Base-by-base conservation (phyloP, 331 rosid species). In the Malus hybrid region DNA sequence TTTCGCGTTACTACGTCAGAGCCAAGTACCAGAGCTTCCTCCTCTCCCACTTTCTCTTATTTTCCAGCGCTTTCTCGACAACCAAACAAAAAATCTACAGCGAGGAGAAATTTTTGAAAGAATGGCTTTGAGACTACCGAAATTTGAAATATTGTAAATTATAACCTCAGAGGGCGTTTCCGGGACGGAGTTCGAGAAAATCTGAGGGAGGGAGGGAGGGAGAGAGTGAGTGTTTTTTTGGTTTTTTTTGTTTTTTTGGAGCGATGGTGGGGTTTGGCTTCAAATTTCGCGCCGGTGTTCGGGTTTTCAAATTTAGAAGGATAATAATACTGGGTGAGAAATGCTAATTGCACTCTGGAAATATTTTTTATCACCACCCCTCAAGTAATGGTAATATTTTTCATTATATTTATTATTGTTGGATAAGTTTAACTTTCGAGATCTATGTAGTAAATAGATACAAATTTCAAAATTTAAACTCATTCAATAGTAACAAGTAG, bases 261-360 rank as follows among this genome's bases (percentile, higher is more conserved):
- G 2, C 11, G 5, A 5, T 6, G 57, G 22, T 67, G 28, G 71
- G 31, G 14, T 18, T 65, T 4, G 18, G 7, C 65, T 79, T 73
- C 70, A 79, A 60, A 60, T 80, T 80, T 75, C 80, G 80, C 80
- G 76, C 80, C 63, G 19, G 12, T 15, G 28, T 19, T 66, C 2
- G 27, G 28, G 73, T 33, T 74, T 74, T 80, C 83, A 69, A 80
- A 80, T 80, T 74, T 68, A 24, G 14, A 52, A 16, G n/a, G 57
- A 50, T 7, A 34, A 34, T 34, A 34, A 7, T 34, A 34, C 42
- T 34, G 42, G 42, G 42, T 34, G 42, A 34, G 42, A 34, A 34
- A 34, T 7, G 42, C 42, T 34, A 34, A 33, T 33, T 33, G 39
- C 39, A 34, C 39, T 6, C 0, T 1, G 9, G 9, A 34, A 34